These are phyloP conservation scores for Musa schizocarpa DNA, from an alignment of 176 grass and related monocot genomes.

Conservation along the genomic window DNA sequence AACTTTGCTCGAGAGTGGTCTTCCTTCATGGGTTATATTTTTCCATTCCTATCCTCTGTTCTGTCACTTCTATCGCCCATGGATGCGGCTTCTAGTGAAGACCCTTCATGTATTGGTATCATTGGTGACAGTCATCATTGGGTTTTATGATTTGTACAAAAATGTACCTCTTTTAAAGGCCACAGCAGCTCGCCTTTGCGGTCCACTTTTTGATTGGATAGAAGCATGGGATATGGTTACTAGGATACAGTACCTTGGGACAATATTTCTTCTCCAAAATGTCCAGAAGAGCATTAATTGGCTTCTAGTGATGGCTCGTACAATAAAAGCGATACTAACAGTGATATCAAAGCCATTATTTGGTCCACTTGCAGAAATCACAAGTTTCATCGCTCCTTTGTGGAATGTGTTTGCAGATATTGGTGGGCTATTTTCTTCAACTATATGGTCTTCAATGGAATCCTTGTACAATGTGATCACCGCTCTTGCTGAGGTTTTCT, in stretches of 20 bases:
- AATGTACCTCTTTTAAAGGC: conserved; percentile 76
- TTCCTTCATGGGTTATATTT: conserved; percentile 87
- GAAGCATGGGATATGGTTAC: conserved; percentile 88
- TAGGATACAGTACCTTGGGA: conserved; percentile 74
- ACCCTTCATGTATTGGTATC: conserved; percentile 52
- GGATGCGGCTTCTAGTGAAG: conserved; percentile 63
- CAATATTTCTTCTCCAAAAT: conserved; percentile 83
- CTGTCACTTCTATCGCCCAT: conserved; percentile 66
- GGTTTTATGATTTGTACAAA: conserved; percentile 97
- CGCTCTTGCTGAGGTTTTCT: conserved; percentile 35
- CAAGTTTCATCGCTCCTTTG: conserved; percentile 21
- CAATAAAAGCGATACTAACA: conserved; percentile 17
- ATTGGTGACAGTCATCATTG: conserved; percentile 57
- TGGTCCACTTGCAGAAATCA: conserved; percentile 16
- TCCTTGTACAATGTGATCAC: conserved; percentile 22
- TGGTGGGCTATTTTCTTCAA: neutral
- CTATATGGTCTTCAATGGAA: neutral
- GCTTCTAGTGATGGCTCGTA: conserved; percentile 22
- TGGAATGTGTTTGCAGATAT: neutral
- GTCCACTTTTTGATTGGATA: conserved; percentile 76
- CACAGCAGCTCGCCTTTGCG: conserved; percentile 52
- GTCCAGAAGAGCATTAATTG: conserved; percentile 35
- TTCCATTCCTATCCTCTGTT: conserved; percentile 81
- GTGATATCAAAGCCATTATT: conserved; percentile 28
- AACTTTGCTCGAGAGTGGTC: conserved; percentile 66